These are phyloP conservation scores for Amaranthus hypochondriacus DNA, from an alignment of 148 eudicot genomes.

Conservation along the genomic window DNA sequence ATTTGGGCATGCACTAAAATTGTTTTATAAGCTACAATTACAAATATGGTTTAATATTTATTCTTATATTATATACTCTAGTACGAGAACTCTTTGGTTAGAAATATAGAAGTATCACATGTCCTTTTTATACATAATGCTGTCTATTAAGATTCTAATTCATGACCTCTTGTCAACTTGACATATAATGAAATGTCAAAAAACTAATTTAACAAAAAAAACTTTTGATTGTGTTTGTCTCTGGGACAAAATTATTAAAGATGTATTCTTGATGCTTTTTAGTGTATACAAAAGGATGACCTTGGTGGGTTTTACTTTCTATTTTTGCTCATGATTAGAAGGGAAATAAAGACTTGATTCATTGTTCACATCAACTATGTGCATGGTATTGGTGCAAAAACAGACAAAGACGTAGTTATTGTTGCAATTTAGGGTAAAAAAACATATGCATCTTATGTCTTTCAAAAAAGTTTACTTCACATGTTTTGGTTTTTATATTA, in stretches of 20 bases:
- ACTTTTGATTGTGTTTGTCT: too few relatives aligned
- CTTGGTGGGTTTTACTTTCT: conserved; percentile 7
- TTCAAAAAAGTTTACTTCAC: conserved; percentile 13
- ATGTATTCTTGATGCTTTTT: conserved; percentile 15
- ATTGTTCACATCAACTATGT: conserved; percentile 17
- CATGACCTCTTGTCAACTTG: too few relatives aligned
- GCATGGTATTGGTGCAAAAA: background rate
- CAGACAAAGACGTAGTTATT: background rate
- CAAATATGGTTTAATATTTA: too few relatives aligned
- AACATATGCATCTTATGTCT: conserved; percentile 25
- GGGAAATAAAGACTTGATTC: background rate
- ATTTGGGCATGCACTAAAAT: too few relatives aligned
- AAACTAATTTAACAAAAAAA: too few relatives aligned
- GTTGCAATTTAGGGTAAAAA: conserved; percentile 4
- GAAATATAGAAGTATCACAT: too few relatives aligned
- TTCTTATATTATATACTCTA: too few relatives aligned
- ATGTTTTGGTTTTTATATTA: conserved; percentile 7
- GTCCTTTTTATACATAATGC: too few relatives aligned
- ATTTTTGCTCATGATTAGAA: conserved; percentile 7
- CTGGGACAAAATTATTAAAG: background rate
- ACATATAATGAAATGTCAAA: too few relatives aligned
- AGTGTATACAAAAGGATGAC: conserved; percentile 2
- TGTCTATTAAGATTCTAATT: too few relatives aligned
- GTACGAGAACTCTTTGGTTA: too few relatives aligned
- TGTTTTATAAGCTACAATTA: too few relatives aligned